Conservation (phyloP, 2,329 filamentous ascomycete genomes). For the Xylariaceae sp. region DNA sequence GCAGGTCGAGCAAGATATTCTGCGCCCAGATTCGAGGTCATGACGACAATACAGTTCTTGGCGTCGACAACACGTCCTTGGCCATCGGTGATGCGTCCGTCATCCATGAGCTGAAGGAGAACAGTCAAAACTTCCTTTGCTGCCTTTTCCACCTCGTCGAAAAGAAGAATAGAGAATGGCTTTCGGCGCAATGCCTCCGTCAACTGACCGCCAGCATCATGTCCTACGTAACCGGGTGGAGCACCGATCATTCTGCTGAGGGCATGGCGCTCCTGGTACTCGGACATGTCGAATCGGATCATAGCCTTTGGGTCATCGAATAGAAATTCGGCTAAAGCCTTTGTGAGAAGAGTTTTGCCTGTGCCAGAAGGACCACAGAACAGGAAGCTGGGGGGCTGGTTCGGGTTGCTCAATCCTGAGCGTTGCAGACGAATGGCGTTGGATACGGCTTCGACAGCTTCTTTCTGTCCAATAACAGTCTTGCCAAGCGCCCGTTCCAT, state of each 20-base stretch:
- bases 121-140: conserved; percentile 97
- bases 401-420: conserved; percentile 91
- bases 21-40: conserved; percentile 96
- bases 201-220: conserved; percentile 92
- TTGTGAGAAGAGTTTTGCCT: conserved; percentile 95
- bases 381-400: conserved; percentile 94
- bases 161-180: conserved; percentile 95
- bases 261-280: conserved; percentile 96
- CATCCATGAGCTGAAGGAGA: conserved; percentile 98
- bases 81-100: conserved; percentile 95
- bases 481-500: conserved; percentile 88
- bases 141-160: conserved; percentile 98
- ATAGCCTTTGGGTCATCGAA: conserved; percentile 97
- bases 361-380: conserved; percentile 99
- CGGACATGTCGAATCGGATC: conserved; percentile 99
- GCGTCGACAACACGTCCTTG: conserved; percentile 94
- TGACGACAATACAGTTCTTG: conserved; percentile 97
- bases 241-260: conserved; percentile 97
- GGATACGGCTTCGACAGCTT: conserved; percentile 87
- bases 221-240: conserved; percentile 93
- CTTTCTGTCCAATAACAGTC: conserved; percentile 87
- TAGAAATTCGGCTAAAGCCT: conserved; percentile 93
- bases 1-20: conserved; percentile 84
- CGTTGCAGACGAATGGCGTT: conserved; percentile 95
- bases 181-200: conserved; percentile 91